Conservation (phyloP, 768 basidiomycete species). For the Amanita thiersii region DNA sequence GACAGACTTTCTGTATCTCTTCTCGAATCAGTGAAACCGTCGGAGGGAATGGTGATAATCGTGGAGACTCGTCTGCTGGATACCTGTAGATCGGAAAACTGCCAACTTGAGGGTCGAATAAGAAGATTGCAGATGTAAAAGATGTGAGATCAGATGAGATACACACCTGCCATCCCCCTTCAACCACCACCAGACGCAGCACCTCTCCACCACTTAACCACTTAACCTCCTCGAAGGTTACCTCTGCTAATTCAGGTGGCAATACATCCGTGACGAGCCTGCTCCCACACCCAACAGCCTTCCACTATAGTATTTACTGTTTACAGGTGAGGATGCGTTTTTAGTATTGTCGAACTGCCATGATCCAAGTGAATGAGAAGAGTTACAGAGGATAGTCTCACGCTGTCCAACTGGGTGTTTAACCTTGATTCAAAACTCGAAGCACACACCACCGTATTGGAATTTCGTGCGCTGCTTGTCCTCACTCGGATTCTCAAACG, state of each 20-base stretch:
- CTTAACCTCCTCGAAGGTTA: conserved; percentile 53
- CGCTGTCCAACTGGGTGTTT: too few relatives aligned
- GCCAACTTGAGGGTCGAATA: neutral
- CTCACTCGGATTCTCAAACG: too few relatives aligned
- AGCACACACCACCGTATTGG: too few relatives aligned
- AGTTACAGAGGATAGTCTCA: too few relatives aligned
- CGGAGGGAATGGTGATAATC: conserved; percentile 56
- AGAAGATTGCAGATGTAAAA: neutral
- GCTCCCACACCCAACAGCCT: conserved; percentile 58
- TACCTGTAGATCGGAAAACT: conserved; percentile 79
- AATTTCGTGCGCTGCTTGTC: too few relatives aligned
- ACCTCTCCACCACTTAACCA: conserved; percentile 67
- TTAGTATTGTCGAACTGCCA: too few relatives aligned
- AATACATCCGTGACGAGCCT: conserved; percentile 51
- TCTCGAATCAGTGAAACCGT: conserved; percentile 60
- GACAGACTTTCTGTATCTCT: conserved; percentile 44
- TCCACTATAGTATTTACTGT: too few relatives aligned
- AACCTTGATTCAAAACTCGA: too few relatives aligned
- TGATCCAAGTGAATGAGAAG: too few relatives aligned
- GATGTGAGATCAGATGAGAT: neutral
- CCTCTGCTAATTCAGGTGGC: conserved; percentile 43
- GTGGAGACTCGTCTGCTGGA: conserved; percentile 73
- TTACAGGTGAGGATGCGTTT: too few relatives aligned
- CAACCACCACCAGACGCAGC: conserved; percentile 26
- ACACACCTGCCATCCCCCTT: conserved; percentile 34